Conservation (phyloP, 768 basidiomycete species). For the Mycena galopus region DNA sequence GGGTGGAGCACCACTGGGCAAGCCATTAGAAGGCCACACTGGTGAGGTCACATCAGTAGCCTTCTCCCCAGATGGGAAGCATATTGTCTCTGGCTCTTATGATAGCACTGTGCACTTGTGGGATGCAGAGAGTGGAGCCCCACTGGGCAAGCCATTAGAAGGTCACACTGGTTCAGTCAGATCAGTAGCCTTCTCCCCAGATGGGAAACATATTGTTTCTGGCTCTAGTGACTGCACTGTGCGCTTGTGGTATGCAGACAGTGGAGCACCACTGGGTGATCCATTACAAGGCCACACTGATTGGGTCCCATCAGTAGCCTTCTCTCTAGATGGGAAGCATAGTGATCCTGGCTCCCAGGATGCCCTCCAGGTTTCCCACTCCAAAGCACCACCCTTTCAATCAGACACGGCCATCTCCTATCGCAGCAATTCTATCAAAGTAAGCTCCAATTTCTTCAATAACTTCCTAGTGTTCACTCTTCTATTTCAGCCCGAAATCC, state of each 20-base stretch:
- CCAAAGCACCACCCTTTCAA: too few species aligned
- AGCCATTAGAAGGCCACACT: background rate
- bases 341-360: constrained; percentile 3
- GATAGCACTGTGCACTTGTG: constrained; percentile 10
- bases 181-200: background rate
- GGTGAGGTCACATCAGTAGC: background rate
- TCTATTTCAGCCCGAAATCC: background rate
- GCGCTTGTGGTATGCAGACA: background rate
- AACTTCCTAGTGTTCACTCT: background rate
- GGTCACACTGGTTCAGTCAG: background rate
- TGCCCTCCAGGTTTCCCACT: too few species aligned
- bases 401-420: background rate
- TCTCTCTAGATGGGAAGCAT: constrained; percentile 14
- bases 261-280: background rate
- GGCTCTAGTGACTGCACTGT: background rate
- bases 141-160: background rate
- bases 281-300: constrained; percentile 4
- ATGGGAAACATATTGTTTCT: background rate
- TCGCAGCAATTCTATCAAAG: background rate
- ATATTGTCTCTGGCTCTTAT: background rate
- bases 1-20: background rate
- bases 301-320: constrained; percentile 6
- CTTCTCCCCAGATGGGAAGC: background rate
- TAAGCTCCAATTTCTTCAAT: too few species aligned
- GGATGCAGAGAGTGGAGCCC: background rate